Evolutionary conservation across 495 filamentous ascomycete genomes (phyloP).

Genomic region (Xylaria intraflava): DNA sequence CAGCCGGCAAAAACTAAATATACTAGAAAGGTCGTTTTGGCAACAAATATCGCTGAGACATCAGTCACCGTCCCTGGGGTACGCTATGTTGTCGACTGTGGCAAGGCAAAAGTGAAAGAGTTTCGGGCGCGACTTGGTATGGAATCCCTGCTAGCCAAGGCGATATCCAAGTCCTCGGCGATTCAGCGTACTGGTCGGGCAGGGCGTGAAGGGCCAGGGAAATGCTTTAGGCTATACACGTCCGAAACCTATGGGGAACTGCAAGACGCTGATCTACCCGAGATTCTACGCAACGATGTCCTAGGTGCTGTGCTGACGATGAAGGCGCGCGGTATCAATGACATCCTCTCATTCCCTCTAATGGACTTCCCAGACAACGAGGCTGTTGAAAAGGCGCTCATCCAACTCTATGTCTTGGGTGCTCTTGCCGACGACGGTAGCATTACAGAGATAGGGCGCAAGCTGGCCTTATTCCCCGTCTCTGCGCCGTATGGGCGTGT

Average conservation of each 20-base stretch:
- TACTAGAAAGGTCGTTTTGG: slow-evolving; percentile 83
- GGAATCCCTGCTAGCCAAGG: slow-evolving; percentile 84
- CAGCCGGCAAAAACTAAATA: slow-evolving; percentile 59
- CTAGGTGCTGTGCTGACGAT: slow-evolving; percentile 82
- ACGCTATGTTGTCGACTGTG: slow-evolving; percentile 83
- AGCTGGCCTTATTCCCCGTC: slow-evolving; percentile 78
- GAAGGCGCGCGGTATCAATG: slow-evolving; percentile 82
- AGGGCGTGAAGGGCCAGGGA: slow-evolving; percentile 83
- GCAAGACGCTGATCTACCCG: slow-evolving; percentile 69
- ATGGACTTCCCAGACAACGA: slow-evolving; percentile 75
- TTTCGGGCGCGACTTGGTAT: slow-evolving; percentile 79
- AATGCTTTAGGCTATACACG: slow-evolving; percentile 87
- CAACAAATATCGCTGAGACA: slow-evolving; percentile 97
- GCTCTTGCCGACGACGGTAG: slow-evolving; percentile 65
- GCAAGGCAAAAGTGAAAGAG: slow-evolving; percentile 90
- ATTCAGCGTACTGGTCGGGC: slow-evolving; percentile 90
- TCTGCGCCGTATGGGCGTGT: slow-evolving; percentile 76
- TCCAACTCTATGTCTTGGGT: slow-evolving; percentile 70
- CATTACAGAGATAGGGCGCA: slow-evolving; percentile 66
- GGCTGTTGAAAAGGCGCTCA: slow-evolving; percentile 72
- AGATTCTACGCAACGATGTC: slow-evolving; percentile 86
- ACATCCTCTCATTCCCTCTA: slow-evolving; percentile 78
- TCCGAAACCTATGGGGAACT: slow-evolving; percentile 66
- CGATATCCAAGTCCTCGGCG: slow-evolving; percentile 87
- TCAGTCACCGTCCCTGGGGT: slow-evolving; percentile 95